A percentile compares a stretch with the other conserved stretches of the same genome.
Evolutionary conservation across 2,329 filamentous ascomycete genomes (phyloP).

Genomic region (Phialocephala sp.): DNA sequence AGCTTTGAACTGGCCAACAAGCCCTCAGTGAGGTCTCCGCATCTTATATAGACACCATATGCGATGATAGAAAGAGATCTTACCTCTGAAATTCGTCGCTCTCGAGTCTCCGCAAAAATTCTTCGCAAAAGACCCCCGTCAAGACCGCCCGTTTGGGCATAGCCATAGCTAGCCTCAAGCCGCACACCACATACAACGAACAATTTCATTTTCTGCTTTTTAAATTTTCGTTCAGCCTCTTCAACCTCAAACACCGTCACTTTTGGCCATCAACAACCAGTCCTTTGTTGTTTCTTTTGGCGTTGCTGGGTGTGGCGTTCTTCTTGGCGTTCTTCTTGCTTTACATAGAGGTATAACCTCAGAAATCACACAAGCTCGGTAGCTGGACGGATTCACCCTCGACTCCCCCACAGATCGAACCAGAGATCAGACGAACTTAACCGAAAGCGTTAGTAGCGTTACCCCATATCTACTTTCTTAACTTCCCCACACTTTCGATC

Average conservation of each 20-base stretch:
- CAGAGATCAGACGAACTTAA: neutral
- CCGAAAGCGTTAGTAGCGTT: neutral
- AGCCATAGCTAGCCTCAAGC: neutral
- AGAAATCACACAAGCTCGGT: neutral
- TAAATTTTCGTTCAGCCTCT: neutral
- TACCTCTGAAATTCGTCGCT: neutral
- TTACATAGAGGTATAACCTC: neutral
- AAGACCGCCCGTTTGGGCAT: neutral
- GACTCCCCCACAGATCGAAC: neutral
- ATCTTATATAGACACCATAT: neutral
- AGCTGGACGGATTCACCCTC: neutral
- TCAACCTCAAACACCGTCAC: neutral
- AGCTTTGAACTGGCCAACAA: no score
- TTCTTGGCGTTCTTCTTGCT: neutral
- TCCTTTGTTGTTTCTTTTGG: neutral
- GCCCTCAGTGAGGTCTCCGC: neutral
- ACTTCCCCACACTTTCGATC: slow-evolving; percentile 6
- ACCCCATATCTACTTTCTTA: slow-evolving; percentile 2
- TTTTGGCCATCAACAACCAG: neutral
- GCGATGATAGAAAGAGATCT: neutral
- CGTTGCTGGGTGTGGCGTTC: neutral
- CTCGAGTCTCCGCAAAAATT: neutral
- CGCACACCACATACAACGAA: neutral
- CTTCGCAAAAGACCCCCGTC: no score
- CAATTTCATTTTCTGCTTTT: neutral